phyloP scores from a whole-genome alignment of 2,329 filamentous ascomycete genomes.

The Colletotrichum orbiculare region DNA sequence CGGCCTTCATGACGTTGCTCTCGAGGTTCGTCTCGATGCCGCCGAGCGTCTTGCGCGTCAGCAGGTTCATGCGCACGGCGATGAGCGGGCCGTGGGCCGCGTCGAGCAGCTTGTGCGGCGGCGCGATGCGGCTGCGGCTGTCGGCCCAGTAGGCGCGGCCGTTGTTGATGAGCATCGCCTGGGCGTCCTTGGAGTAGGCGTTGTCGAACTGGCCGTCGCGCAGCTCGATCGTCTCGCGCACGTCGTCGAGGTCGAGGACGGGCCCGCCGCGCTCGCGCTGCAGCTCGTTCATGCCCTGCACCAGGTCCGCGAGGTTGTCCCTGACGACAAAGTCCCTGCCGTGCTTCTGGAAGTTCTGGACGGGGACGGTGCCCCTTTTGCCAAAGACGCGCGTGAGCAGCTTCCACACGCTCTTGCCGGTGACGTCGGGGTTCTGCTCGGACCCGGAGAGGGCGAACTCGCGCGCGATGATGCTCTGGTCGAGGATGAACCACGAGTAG shows the following conservation, averaged over 20 bases:
- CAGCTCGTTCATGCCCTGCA: constrained; percentile 69
- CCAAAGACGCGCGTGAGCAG: constrained; percentile 63
- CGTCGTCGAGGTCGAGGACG: constrained; percentile 54
- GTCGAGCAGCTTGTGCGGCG: constrained; percentile 65
- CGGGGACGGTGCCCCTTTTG: constrained; percentile 62
- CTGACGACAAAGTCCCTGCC: constrained; percentile 69
- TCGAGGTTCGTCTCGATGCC: constrained; percentile 69
- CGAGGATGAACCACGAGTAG: constrained; percentile 72
- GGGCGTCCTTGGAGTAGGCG: constrained; percentile 68
- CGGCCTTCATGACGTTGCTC: constrained; percentile 63
- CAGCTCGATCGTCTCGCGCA: constrained; percentile 60
- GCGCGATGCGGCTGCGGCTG: constrained; percentile 59
- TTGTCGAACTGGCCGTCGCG: constrained; percentile 69
- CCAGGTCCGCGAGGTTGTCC: constrained; percentile 65
- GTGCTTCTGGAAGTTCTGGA: constrained; percentile 69
- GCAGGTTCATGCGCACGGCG: constrained; percentile 68
- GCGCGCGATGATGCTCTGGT: constrained; percentile 67
- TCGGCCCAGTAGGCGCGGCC: constrained; percentile 67
- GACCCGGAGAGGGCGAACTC: constrained; percentile 72
- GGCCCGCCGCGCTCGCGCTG: constrained; percentile 59
- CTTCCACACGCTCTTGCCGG: constrained; percentile 65
- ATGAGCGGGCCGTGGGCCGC: constrained; percentile 67
- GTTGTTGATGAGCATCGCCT: constrained; percentile 71
- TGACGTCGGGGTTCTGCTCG: constrained; percentile 72
- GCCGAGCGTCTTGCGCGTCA: constrained; percentile 71